These are phyloP conservation scores for Blastobotrys illinoisensis DNA, from an alignment of 1,139 yeast genomes.

Conservation along the genomic window DNA sequence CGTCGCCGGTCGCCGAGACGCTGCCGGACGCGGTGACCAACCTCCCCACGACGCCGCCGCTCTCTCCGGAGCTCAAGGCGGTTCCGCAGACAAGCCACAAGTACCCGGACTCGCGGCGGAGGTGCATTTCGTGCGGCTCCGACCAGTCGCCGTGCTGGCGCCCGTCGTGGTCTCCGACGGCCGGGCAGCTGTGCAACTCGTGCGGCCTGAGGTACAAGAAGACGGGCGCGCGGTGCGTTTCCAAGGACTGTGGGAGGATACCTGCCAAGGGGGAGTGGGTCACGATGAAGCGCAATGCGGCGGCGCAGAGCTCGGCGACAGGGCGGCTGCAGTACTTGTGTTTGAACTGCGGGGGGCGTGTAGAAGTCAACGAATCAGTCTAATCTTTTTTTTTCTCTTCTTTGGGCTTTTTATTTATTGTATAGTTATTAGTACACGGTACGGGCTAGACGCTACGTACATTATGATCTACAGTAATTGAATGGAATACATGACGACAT, in stretches of 20 bases:
- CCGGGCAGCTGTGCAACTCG: conserved; percentile 92
- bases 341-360: conserved; percentile 61
- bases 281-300: conserved; percentile 69
- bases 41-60: conserved; percentile 9
- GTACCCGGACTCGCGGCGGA: conserved; percentile 15
- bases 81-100: neutral
- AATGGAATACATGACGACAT: no score
- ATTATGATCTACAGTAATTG: no score
- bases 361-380: conserved; percentile 37
- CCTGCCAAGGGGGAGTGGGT: conserved; percentile 98
- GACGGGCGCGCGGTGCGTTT: conserved; percentile 85
- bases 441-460: no score
- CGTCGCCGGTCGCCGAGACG: neutral
- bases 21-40: neutral
- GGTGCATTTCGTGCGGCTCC: conserved; percentile 87
- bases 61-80: conserved; percentile 3
- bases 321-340: conserved; percentile 44
- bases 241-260: conserved; percentile 68
- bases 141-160: conserved; percentile 98
- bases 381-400: neutral
- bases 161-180: conserved; percentile 86
- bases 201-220: conserved; percentile 94
- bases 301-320: conserved; percentile 41
- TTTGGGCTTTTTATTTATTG: conserved; percentile 3
- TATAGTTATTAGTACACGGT: neutral